A percentile compares a stretch with the other conserved stretches of the same genome.
Conservation (phyloP, 2,329 filamentous ascomycete genomes). For the Rutstroemia sp. region DNA sequence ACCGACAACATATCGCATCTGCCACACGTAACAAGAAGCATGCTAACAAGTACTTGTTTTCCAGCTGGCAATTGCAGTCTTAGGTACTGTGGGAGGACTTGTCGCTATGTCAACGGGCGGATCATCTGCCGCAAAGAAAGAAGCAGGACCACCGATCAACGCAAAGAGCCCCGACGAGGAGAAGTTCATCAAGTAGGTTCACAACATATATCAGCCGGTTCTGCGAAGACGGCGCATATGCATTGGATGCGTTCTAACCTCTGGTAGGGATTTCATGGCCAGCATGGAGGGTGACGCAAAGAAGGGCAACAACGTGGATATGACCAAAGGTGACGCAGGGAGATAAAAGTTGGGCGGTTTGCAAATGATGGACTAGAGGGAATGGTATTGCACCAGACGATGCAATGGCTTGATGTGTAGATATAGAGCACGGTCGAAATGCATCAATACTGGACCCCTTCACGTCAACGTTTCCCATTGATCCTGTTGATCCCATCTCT, state of each 20-base stretch:
- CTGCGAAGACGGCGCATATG: not conserved
- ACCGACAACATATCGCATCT: conserved; percentile 4
- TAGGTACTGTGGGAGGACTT: conserved; percentile 20
- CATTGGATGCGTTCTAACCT: not conserved
- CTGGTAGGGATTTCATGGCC: conserved; percentile 10
- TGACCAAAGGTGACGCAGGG: conserved; percentile 7
- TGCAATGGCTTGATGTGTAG: conserved; percentile 1
- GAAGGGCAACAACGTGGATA: conserved; percentile 8
- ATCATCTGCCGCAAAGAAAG: conserved; percentile 18
- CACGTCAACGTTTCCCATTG: not conserved
- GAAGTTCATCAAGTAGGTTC: conserved; percentile 31
- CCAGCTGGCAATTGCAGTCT: conserved; percentile 28
- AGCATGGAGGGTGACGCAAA: conserved; percentile 21
- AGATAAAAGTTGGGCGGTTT: conserved; percentile 3
- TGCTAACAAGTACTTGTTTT: conserved; percentile 15
- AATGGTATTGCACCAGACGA: not conserved
- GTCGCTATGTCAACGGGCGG: conserved; percentile 19
- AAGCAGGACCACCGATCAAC: conserved; percentile 29
- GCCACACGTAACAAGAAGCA: not conserved
- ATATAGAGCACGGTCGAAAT: conserved; percentile 7
- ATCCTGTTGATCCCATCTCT: not conserved
- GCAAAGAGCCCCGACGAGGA: conserved; percentile 30
- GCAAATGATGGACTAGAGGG: not conserved
- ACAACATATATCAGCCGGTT: not conserved
- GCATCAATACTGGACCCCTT: conserved; percentile 1